Percentiles rank a stretch among this genome's conserved stretches.
Conservation (phyloP, 176 grass and related monocot species). For the Triticum dicoccoides region DNA sequence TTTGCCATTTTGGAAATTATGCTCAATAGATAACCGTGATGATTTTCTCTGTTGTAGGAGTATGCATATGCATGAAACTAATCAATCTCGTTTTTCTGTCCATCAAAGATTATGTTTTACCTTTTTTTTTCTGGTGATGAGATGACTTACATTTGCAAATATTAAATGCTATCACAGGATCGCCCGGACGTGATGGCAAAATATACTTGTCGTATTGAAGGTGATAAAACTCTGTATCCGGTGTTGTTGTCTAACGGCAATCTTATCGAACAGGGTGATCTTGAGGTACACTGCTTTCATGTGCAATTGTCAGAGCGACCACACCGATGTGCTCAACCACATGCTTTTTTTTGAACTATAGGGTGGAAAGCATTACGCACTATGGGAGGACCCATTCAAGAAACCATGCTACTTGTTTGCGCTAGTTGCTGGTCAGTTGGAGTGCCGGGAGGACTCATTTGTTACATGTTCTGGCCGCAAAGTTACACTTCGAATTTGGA, state of each 20-base stretch:
- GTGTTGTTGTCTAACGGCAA: conserved; percentile 98
- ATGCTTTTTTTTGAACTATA: conserved; percentile 33
- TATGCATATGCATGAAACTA: not conserved
- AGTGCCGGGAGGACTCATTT: conserved; percentile 84
- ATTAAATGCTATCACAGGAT: conserved; percentile 56
- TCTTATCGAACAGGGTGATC: conserved; percentile 80
- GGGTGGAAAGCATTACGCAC: conserved; percentile 77
- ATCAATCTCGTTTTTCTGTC: not conserved
- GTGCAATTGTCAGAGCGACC: not conserved
- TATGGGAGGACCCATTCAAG: conserved; percentile 96
- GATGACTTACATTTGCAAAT: conserved; percentile 33
- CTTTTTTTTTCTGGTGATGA: conserved; percentile 1
- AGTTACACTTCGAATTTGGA: conserved; percentile 84
- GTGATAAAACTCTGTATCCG: conserved; percentile 83
- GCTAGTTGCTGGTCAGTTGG: conserved; percentile 92
- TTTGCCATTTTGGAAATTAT: conserved; percentile 11
- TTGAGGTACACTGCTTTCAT: conserved; percentile 56
- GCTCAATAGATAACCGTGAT: not conserved
- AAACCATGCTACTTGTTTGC: conserved; percentile 99
- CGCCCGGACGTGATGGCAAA: conserved; percentile 97
- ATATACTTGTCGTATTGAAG: conserved; percentile 93
- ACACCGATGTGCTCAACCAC: not conserved
- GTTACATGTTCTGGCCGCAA: conserved; percentile 82
- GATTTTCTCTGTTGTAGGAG: conserved; percentile 2
- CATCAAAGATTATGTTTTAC: not conserved